Conservation (phyloP, 768 basidiomycete genomes). For the Omphalotus guepiniiformis region DNA sequence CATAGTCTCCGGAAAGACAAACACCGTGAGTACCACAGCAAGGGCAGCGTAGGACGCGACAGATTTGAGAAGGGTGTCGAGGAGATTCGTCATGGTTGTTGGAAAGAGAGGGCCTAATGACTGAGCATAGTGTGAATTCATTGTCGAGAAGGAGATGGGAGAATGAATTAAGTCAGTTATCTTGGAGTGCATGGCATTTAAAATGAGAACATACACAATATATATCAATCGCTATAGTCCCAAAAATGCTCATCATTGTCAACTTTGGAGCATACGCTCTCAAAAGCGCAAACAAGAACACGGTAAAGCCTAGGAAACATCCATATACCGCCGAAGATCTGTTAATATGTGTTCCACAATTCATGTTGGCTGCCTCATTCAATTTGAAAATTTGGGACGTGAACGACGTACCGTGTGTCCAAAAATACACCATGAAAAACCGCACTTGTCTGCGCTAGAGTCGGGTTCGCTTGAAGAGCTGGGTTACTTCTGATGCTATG, state of each 20-base stretch:
- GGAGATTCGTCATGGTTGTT: constrained; percentile 37
- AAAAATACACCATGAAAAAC: constrained; percentile 50
- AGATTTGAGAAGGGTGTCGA: constrained; percentile 39
- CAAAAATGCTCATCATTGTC: constrained; percentile 41
- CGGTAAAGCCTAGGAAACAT: constrained; percentile 42
- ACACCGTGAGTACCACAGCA: constrained; percentile 35
- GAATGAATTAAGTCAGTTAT: neutral
- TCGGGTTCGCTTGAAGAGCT: constrained; percentile 33
- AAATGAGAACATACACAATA: constrained; percentile 15
- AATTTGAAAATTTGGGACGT: neutral
- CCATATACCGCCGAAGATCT: constrained; percentile 44
- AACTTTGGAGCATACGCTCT: constrained; percentile 45
- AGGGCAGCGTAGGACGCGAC: constrained; percentile 45
- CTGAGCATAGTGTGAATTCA: constrained; percentile 15
- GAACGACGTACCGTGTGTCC: constrained; percentile 30
- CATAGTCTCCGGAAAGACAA: constrained; percentile 52
- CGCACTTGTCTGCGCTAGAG: constrained; percentile 30
- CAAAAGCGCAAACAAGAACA: constrained; percentile 39
- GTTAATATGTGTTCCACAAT: neutral
- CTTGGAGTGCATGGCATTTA: too few species aligned
- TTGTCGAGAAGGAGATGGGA: neutral
- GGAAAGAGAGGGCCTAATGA: constrained; percentile 49
- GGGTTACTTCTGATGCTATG: constrained; percentile 13
- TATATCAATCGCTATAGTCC: constrained; percentile 40
- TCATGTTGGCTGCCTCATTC: neutral